Percentiles rank a stretch among this genome's conserved stretches.
phyloP scores from a whole-genome alignment of 1,139 yeast genomes.

The Debaryomyces psychrophilus region DNA sequence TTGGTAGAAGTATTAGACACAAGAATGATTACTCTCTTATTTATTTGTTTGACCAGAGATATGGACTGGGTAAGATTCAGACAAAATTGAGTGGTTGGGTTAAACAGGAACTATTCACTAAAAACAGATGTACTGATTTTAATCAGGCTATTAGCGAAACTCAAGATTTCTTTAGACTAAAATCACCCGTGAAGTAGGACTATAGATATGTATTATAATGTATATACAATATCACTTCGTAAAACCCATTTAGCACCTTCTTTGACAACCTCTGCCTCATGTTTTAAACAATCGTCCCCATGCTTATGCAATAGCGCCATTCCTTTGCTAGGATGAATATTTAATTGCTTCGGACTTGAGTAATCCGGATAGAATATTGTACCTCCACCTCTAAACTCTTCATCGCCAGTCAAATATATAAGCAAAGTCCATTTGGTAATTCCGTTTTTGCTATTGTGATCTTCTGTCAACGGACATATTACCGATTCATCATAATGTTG shows the following conservation, averaged over 20 bases:
- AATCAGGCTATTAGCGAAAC: conserved; percentile 23
- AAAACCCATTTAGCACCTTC: conserved; percentile 67
- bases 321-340: conserved; percentile 56
- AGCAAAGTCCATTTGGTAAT: conserved; percentile 62
- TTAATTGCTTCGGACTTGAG: conserved; percentile 26
- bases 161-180: conserved; percentile 28
- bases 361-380: conserved; percentile 54
- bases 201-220: conserved; percentile 7
- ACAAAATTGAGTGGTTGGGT: conserved; percentile 82
- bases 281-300: conserved; percentile 65
- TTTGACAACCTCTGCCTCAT: conserved; percentile 59
- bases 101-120: conserved; percentile 34
- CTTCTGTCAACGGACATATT: conserved; percentile 27
- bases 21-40: conserved; percentile 78
- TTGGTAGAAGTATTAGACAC: conserved; percentile 92
- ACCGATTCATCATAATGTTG: conserved; percentile 68
- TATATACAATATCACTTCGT: conserved; percentile 59
- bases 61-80: conserved; percentile 50
- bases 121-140: conserved; percentile 9
- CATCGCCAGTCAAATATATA: conserved; percentile 60
- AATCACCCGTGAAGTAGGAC: conserved; percentile 10
- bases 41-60: conserved; percentile 71
- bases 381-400: conserved; percentile 64
- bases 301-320: conserved; percentile 67
- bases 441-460: conserved; percentile 31